These are phyloP conservation scores for Podosphaera xanthii DNA, from an alignment of 2,329 filamentous ascomycete species.

Conservation along the genomic window DNA sequence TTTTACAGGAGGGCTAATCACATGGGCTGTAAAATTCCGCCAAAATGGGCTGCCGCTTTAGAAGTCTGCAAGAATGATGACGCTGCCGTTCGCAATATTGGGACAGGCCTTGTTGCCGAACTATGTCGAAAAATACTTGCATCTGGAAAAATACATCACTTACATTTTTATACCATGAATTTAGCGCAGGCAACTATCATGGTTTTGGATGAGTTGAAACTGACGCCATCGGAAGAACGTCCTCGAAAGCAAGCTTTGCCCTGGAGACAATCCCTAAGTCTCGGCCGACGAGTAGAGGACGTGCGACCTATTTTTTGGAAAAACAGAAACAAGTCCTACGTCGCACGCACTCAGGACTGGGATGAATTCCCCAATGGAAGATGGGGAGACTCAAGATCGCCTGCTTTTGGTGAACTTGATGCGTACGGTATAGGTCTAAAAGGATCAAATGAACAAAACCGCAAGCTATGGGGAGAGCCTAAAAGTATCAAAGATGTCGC, in stretches of 20 bases:
- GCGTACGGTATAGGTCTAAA: constrained; percentile 84
- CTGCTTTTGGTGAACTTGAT: constrained; percentile 87
- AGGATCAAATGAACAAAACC: constrained; percentile 87
- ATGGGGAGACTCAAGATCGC: constrained; percentile 92
- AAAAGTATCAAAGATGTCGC: constrained; percentile 59
- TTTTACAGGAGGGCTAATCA: constrained; percentile 80
- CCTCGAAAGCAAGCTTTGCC: constrained; percentile 78
- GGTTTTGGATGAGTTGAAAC: constrained; percentile 72
- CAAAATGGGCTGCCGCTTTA: constrained; percentile 56
- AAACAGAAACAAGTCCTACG: constrained; percentile 87
- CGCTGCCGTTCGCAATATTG: constrained; percentile 70
- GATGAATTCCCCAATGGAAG: constrained; percentile 97
- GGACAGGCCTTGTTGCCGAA: constrained; percentile 65
- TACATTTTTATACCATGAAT: constrained; percentile 99
- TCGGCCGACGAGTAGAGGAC: constrained; percentile 77
- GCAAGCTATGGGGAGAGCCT: constrained; percentile 82
- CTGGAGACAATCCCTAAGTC: constrained; percentile 83
- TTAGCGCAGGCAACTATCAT: constrained; percentile 81
- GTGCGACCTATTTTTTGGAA: constrained; percentile 98
- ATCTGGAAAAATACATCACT: constrained; percentile 47
- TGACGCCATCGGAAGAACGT: constrained; percentile 55
- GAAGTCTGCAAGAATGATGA: constrained; percentile 96
- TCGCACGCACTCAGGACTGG: constrained; percentile 91
- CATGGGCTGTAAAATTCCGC: constrained; percentile 68
- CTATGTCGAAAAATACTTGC: constrained; percentile 74